These are phyloP conservation scores for Fusarium sarcochroum DNA, from an alignment of 2,329 filamentous ascomycete genomes.

Conservation along the genomic window DNA sequence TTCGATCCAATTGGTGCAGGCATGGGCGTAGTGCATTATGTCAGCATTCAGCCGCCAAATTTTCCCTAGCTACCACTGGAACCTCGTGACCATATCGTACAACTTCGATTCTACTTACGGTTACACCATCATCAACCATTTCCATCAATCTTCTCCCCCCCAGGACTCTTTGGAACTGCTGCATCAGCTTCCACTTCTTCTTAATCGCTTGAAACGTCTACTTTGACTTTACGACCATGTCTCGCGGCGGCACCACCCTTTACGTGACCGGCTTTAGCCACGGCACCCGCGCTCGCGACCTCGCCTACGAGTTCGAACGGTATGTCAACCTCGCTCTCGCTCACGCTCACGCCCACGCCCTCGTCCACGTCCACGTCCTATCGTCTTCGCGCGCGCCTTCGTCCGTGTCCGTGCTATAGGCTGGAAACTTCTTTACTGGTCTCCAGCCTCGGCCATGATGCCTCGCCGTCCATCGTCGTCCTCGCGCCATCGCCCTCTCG, in stretches of 20 bases:
- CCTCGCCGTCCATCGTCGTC: slow-evolving; percentile 49
- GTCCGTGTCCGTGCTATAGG: slow-evolving; percentile 44
- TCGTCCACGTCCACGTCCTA: slow-evolving; percentile 57
- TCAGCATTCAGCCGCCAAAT: slow-evolving; percentile 47
- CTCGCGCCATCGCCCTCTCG: slow-evolving; percentile 49
- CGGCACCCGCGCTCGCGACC: slow-evolving; percentile 97
- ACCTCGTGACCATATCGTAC: slow-evolving; percentile 42
- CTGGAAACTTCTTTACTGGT: slow-evolving; percentile 41
- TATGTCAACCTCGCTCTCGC: slow-evolving; percentile 79
- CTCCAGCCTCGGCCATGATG: slow-evolving; percentile 46
- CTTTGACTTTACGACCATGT: slow-evolving; percentile 71
- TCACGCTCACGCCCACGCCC: slow-evolving; percentile 56
- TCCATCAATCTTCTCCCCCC: slow-evolving; percentile 40
- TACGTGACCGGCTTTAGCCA: slow-evolving; percentile 99
- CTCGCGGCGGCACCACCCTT: slow-evolving; percentile 92
- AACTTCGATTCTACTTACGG: slow-evolving; percentile 36
- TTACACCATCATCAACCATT: slow-evolving; percentile 36
- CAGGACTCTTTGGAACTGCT: slow-evolving; percentile 45
- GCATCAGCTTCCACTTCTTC: slow-evolving; percentile 41
- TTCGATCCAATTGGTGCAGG: slow-evolving; percentile 14
- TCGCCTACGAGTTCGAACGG: slow-evolving; percentile 99
- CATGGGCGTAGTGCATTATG: slow-evolving; percentile 30
- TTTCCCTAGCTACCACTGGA: slow-evolving; percentile 39
- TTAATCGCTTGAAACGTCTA: slow-evolving; percentile 15
- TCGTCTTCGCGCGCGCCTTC: slow-evolving; percentile 48